Percentiles rank a stretch among this genome's conserved stretches.
Evolutionary conservation across 495 filamentous ascomycete genomes (phyloP).

Genomic region (Cryomyces minteri): DNA sequence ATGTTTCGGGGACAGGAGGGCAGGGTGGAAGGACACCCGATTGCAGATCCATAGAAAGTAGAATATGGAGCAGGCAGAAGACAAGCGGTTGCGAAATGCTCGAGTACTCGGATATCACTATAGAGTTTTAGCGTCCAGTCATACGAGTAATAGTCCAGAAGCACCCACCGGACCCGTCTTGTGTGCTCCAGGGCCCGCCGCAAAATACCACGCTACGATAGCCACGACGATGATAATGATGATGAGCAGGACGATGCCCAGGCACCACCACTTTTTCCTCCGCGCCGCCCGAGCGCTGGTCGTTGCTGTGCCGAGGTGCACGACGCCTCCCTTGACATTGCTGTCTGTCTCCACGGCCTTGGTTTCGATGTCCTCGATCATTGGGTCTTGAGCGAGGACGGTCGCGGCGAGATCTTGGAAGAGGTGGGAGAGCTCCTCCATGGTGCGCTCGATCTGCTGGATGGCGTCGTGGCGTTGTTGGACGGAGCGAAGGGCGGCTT

Average conservation of each 20-base stretch:
- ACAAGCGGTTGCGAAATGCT: too few relatives aligned
- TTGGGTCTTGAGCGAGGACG: conserved; percentile 64
- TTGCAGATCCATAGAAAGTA: too few relatives aligned
- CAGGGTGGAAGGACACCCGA: too few relatives aligned
- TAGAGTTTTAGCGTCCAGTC: too few relatives aligned
- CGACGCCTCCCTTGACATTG: conserved; percentile 65
- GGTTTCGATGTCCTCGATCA: conserved; percentile 59
- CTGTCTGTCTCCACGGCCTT: conserved; percentile 60
- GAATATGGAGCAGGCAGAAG: too few relatives aligned
- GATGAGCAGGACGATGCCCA: conserved; percentile 35
- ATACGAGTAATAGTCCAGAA: too few relatives aligned
- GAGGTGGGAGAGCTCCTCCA: conserved; percentile 67
- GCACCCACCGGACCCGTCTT: too few relatives aligned
- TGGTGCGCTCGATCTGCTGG: conserved; percentile 73
- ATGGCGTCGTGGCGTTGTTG: conserved; percentile 74
- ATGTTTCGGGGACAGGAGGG: too few relatives aligned
- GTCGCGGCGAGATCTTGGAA: conserved; percentile 73
- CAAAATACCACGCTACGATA: not conserved
- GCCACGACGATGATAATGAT: not conserved
- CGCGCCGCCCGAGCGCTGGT: conserved; percentile 58
- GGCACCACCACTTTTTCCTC: conserved; percentile 97
- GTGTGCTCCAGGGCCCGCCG: not conserved
- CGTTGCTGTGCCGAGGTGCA: conserved; percentile 59
- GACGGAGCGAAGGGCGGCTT: conserved; percentile 56
- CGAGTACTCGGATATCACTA: too few relatives aligned